These are phyloP conservation scores for Aquilaria sinensis DNA, from an alignment of 345 rosid genomes.

Conservation along the genomic window DNA sequence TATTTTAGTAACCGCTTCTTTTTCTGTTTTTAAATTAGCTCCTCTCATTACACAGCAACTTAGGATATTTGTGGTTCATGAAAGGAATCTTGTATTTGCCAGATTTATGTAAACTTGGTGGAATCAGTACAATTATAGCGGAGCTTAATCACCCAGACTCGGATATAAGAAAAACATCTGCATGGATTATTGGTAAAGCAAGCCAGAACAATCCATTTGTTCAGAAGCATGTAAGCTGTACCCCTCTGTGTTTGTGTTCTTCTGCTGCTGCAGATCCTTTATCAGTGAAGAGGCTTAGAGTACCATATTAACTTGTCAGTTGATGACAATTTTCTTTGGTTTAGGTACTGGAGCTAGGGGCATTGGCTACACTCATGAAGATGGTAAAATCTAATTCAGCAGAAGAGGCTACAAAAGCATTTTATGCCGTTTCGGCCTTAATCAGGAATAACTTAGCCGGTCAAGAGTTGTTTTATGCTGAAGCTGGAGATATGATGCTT, in stretches of 20 bases:
- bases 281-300: too few relatives aligned
- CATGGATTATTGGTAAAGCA: slow-evolving; percentile 94
- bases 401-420: slow-evolving; percentile 89
- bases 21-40: neutral
- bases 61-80: slow-evolving; percentile 1
- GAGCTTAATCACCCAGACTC: slow-evolving; percentile 66
- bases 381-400: slow-evolving; percentile 57
- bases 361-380: slow-evolving; percentile 47
- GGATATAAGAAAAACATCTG: slow-evolving; percentile 67
- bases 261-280: slow-evolving; percentile 5
- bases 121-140: slow-evolving; percentile 42
- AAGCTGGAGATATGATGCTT: slow-evolving; percentile 78
- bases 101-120: slow-evolving; percentile 88
- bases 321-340: slow-evolving; percentile 5
- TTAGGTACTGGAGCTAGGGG: slow-evolving; percentile 78
- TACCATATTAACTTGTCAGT: too few relatives aligned
- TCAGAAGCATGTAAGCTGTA: slow-evolving; percentile 57
- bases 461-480: slow-evolving; percentile 69
- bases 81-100: slow-evolving; percentile 10
- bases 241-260: slow-evolving; percentile 3
- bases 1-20: neutral
- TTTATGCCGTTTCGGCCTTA: slow-evolving; percentile 83
- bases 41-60: neutral
- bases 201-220: slow-evolving; percentile 82
- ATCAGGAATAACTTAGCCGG: slow-evolving; percentile 64